phyloP scores from a whole-genome alignment of 345 rosid genomes.

The Melaleuca alternifolia region DNA sequence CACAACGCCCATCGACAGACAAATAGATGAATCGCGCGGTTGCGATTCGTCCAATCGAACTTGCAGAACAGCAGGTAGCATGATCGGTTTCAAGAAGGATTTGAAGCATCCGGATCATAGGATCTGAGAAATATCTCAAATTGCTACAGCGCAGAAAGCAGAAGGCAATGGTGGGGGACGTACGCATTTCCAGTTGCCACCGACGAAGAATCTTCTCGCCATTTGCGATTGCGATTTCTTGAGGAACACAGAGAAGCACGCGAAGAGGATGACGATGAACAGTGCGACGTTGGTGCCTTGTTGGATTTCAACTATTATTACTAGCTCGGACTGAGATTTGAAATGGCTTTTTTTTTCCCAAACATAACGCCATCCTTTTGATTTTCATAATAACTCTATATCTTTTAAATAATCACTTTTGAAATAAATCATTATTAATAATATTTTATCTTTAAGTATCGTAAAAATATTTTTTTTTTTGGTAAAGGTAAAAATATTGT shows the following conservation, averaged over 20 bases:
- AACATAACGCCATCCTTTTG: too few relatives aligned
- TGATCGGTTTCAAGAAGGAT: background rate
- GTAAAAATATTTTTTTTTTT: too few relatives aligned
- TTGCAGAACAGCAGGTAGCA: background rate
- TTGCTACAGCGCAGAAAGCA: background rate
- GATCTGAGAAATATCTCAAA: background rate
- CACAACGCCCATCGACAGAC: background rate
- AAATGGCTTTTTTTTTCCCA: too few relatives aligned
- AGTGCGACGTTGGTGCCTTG: background rate
- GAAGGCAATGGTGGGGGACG: background rate
- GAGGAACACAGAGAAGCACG: background rate
- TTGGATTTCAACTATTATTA: background rate
- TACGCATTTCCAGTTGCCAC: slow-evolving; percentile 91
- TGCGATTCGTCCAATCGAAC: background rate
- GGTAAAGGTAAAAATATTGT: too few relatives aligned
- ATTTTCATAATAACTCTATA: too few relatives aligned
- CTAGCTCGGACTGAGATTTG: too few relatives aligned
- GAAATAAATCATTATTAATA: too few relatives aligned
- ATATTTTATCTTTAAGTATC: too few relatives aligned
- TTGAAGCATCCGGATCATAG: background rate
- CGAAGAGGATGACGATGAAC: background rate
- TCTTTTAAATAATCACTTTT: too few relatives aligned
- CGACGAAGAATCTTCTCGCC: slow-evolving; percentile 66
- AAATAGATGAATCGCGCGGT: background rate
- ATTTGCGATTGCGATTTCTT: slow-evolving; percentile 3